phyloP scores from a whole-genome alignment of 257 asterid species.

The Salvia rosmarinus region DNA sequence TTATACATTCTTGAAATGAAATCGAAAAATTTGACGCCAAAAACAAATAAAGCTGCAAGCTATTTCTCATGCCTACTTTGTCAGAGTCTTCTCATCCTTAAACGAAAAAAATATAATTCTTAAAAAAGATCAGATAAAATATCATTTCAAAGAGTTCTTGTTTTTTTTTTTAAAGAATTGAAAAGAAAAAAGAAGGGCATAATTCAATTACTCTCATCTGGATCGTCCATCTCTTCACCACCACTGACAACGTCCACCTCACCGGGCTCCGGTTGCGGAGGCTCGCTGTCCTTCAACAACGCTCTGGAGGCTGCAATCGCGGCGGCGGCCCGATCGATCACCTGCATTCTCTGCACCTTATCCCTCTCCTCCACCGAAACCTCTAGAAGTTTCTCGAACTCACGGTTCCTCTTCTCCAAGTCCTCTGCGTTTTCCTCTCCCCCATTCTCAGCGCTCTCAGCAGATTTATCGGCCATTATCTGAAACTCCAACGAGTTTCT shows the following conservation, averaged over 20 bases:
- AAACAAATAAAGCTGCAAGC: background rate
- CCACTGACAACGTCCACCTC: constrained; percentile 28
- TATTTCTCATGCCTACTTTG: too few species aligned
- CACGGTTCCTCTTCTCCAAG: constrained; percentile 59
- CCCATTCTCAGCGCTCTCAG: constrained; percentile 6
- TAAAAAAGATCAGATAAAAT: background rate
- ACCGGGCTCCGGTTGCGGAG: constrained; percentile 38
- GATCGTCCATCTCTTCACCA: constrained; percentile 36
- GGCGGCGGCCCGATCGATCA: constrained; percentile 97
- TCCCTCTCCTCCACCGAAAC: constrained; percentile 77
- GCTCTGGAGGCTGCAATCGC: constrained; percentile 92
- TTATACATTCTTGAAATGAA: background rate
- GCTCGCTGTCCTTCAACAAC: constrained; percentile 57
- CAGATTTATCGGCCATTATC: constrained; percentile 47
- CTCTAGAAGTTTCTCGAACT: constrained; percentile 74
- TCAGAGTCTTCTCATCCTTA: too few species aligned
- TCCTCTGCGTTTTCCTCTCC: constrained; percentile 46
- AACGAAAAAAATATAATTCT: too few species aligned
- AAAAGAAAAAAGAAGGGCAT: background rate
- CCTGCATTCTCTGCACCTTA: constrained; percentile 82
- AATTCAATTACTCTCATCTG: constrained; percentile 45
- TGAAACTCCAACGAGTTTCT: constrained; percentile 63
- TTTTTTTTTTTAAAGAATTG: too few species aligned
- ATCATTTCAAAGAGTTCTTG: background rate
- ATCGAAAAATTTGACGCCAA: background rate